A percentile compares a stretch with the other conserved stretches of the same genome.
Evolutionary conservation across 768 basidiomycete species (phyloP).

Genomic region (Lyophyllum atratum): DNA sequence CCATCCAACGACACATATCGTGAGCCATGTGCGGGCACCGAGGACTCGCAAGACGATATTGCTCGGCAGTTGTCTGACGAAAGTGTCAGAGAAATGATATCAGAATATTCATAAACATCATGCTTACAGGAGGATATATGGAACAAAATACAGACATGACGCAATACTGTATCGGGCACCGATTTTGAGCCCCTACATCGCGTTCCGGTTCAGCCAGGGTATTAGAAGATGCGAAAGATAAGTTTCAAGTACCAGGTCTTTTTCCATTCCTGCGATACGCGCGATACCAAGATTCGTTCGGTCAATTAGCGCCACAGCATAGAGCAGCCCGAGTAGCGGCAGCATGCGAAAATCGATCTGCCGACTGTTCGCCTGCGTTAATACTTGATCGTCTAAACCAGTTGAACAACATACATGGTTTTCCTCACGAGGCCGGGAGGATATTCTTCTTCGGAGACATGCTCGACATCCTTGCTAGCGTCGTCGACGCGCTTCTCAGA

Average conservation of each 20-base stretch:
- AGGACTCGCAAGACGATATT: constrained; percentile 40
- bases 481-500: constrained; percentile 23
- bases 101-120: background rate
- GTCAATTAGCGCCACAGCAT: constrained; percentile 35
- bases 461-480: constrained; percentile 14
- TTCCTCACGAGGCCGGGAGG: constrained; percentile 21
- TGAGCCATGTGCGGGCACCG: constrained; percentile 43
- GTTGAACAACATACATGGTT: constrained; percentile 8
- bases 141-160: constrained; percentile 43
- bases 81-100: background rate
- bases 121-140: constrained; percentile 44
- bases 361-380: constrained; percentile 20
- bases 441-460: constrained; percentile 11
- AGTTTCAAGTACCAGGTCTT: constrained; percentile 27
- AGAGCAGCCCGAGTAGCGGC: constrained; percentile 33
- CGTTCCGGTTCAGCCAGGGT: background rate
- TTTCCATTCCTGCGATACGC: constrained; percentile 36
- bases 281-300: constrained; percentile 35
- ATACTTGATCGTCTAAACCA: background rate
- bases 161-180: constrained; percentile 40
- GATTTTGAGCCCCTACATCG: constrained; percentile 25
- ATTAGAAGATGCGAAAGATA: background rate
- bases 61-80: constrained; percentile 42
- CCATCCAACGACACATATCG: constrained; percentile 41
- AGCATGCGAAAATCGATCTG: constrained; percentile 34